Evolutionary conservation across 2,329 filamentous ascomycete genomes (phyloP).

Genomic region (Capronia epimyces): DNA sequence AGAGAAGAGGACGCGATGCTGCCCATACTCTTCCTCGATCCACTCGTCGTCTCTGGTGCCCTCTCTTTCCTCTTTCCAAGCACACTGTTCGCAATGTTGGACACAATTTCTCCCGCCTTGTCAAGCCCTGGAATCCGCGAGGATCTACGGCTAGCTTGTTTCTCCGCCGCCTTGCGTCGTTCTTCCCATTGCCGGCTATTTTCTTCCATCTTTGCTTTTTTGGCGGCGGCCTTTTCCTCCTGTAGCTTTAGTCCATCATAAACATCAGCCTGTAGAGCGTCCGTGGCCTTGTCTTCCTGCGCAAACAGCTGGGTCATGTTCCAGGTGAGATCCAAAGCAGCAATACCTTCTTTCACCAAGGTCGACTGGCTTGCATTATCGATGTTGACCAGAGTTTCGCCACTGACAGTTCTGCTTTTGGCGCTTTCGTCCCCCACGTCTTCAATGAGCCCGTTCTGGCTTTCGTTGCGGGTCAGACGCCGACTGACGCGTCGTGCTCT

Average conservation of each 20-base stretch:
- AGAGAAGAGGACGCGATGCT: conserved; percentile 2
- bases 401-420: conserved; percentile 30
- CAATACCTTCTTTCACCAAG: conserved; percentile 38
- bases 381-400: conserved; percentile 40
- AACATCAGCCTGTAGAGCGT: background rate
- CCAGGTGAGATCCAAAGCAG: conserved; percentile 38
- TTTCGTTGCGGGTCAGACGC: conserved; percentile 8
- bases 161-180: conserved; percentile 28
- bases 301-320: conserved; percentile 25
- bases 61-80: conserved; percentile 55
- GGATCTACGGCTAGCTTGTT: conserved; percentile 38
- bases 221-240: conserved; percentile 31
- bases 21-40: conserved; percentile 46
- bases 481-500: conserved; percentile 26
- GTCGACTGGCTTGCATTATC: conserved; percentile 36
- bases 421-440: conserved; percentile 28
- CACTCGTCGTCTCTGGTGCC: conserved; percentile 55
- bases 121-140: conserved; percentile 41
- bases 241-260: conserved; percentile 33
- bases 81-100: conserved; percentile 42
- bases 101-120: conserved; percentile 42
- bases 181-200: conserved; percentile 27
- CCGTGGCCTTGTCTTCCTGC: conserved; percentile 7
- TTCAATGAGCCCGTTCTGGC: conserved; percentile 30
- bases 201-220: conserved; percentile 27